Percentiles rank a stretch among this genome's conserved stretches.
Conservation (phyloP, 1,139 yeast genomes). For the Suhomyces atakaporum region DNA sequence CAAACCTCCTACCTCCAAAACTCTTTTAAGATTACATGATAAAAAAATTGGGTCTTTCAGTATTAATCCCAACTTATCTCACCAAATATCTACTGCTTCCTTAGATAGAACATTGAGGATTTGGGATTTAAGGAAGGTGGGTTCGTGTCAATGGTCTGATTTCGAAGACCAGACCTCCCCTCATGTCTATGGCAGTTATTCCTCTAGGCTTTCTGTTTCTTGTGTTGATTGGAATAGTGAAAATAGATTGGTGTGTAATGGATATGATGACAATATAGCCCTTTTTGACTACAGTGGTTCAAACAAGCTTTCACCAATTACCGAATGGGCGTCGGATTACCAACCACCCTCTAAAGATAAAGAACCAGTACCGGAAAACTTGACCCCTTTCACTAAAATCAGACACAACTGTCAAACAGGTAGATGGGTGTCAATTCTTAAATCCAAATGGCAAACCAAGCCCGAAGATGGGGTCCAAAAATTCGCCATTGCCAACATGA, state of each 20-base stretch:
- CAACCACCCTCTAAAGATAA: constrained; percentile 21
- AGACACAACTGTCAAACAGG: constrained; percentile 95
- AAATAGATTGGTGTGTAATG: constrained; percentile 84
- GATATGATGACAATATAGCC: constrained; percentile 85
- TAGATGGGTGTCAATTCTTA: constrained; percentile 90
- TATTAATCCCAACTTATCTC: constrained; percentile 61
- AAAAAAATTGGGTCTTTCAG: constrained; percentile 90
- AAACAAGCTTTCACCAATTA: constrained; percentile 20
- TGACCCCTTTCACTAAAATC: constrained; percentile 61
- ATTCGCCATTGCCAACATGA: constrained; percentile 92
- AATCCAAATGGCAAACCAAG: constrained; percentile 75
- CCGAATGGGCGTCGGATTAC: constrained; percentile 30
- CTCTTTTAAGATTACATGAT: constrained; percentile 66
- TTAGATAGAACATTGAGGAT: constrained; percentile 78
- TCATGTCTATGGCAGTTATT: constrained; percentile 60
- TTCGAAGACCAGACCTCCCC: constrained; percentile 45
- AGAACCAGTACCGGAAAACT: constrained; percentile 27
- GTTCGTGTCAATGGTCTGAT: constrained; percentile 42
- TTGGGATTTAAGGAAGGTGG: constrained; percentile 76
- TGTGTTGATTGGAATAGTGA: constrained; percentile 81
- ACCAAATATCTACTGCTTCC: constrained; percentile 82
- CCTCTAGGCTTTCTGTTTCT: constrained; percentile 78
- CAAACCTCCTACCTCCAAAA: constrained; percentile 28
- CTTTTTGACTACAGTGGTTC: constrained; percentile 38
- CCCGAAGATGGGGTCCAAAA: constrained; percentile 78